Evolutionary conservation across 106 monocot genomes (phyloP).

Genomic region (Acorus gramineus): DNA sequence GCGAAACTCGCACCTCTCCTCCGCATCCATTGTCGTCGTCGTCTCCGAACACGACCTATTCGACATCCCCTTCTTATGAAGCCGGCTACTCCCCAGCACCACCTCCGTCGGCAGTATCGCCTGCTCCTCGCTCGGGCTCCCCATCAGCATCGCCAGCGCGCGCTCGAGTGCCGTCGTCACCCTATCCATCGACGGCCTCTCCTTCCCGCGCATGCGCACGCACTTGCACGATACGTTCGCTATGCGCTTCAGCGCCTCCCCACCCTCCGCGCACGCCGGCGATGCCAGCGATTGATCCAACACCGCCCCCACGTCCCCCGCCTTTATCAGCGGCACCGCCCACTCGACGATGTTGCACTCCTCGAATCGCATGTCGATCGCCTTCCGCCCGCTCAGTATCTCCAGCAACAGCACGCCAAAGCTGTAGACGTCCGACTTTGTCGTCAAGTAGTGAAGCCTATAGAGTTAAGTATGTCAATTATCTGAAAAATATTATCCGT

Average conservation of each 20-base stretch:
- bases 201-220: constrained; percentile 91
- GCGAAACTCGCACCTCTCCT: constrained; percentile 61
- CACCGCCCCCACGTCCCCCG: constrained; percentile 43
- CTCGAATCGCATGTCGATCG: constrained; percentile 89
- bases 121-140: constrained; percentile 76
- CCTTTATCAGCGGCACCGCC: constrained; percentile 83
- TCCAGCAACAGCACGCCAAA: constrained; percentile 93
- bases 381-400: constrained; percentile 86
- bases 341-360: constrained; percentile 96
- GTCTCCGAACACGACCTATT: constrained; percentile 62
- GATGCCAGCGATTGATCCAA: constrained; percentile 65
- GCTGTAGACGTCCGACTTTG: constrained; percentile 97
- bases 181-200: constrained; percentile 92
- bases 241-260: constrained; percentile 71
- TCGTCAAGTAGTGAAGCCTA: constrained; percentile 88
- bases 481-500: no score
- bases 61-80: constrained; percentile 86
- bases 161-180: constrained; percentile 84
- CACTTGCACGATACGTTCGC: constrained; percentile 70
- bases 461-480: no score
- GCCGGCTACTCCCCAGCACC: constrained; percentile 76
- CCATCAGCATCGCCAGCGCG: constrained; percentile 81
- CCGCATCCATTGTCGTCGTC: constrained; percentile 43
- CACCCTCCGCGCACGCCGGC: constrained; percentile 21
- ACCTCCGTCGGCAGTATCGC: constrained; percentile 92